Conservation (phyloP, 305 asterid genomes). For the Rubia balearica region DNA sequence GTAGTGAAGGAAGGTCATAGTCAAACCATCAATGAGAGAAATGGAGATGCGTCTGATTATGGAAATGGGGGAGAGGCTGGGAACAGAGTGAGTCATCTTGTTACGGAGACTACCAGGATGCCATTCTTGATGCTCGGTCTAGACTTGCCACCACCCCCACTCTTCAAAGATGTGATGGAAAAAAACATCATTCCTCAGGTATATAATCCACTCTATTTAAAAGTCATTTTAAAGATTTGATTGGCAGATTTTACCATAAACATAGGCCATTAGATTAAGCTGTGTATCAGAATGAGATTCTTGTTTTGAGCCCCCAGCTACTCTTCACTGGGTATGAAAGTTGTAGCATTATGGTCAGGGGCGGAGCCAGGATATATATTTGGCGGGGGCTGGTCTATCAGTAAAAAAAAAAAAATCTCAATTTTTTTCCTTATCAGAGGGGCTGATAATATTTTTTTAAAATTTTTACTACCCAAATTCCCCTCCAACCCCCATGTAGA, state of each 20-base stretch:
- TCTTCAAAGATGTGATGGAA: slow-evolving; percentile 91
- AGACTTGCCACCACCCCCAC: slow-evolving; percentile 97
- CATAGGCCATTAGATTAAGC: not conserved
- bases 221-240: not conserved
- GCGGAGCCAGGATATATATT: too few relatives aligned
- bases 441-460: too few relatives aligned
- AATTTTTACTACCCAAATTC: too few relatives aligned
- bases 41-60: slow-evolving; percentile 25
- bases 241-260: slow-evolving; percentile 1
- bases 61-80: slow-evolving; percentile 41
- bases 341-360: too few relatives aligned
- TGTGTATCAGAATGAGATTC: not conserved
- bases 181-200: slow-evolving; percentile 97
- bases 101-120: slow-evolving; percentile 66
- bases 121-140: slow-evolving; percentile 90
- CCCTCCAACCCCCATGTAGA: too few relatives aligned
- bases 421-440: too few relatives aligned
- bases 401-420: too few relatives aligned
- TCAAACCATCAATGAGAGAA: slow-evolving; percentile 34
- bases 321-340: not conserved
- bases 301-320: not conserved
- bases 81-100: slow-evolving; percentile 25
- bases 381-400: too few relatives aligned
- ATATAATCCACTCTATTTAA: not conserved
- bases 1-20: slow-evolving; percentile 62